Evolutionary conservation across 176 grass and related monocot species (phyloP).

Genomic region (Carex myosuroides): DNA sequence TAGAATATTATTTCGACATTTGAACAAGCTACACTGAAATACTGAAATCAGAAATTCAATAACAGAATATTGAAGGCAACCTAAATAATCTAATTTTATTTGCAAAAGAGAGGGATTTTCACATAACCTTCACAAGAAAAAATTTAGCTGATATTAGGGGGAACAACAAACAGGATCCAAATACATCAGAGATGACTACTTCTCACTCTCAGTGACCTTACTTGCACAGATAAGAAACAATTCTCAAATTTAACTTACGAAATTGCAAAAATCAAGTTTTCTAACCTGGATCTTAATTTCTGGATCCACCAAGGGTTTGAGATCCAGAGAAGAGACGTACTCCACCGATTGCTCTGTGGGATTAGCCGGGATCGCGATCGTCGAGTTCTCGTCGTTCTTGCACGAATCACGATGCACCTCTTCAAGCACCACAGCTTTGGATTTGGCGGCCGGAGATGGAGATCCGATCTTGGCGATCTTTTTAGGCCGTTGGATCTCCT

Average conservation of each 20-base stretch:
- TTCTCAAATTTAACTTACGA: background rate
- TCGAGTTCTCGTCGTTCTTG: constrained; percentile 53
- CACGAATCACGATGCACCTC: constrained; percentile 1
- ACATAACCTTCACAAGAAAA: background rate
- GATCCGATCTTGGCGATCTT: constrained; percentile 59
- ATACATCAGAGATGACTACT: background rate
- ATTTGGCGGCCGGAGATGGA: background rate
- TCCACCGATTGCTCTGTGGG: constrained; percentile 51
- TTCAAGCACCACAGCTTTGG: background rate
- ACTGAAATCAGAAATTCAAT: background rate
- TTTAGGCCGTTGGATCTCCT: constrained; percentile 49
- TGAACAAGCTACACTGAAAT: background rate
- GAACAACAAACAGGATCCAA: background rate
- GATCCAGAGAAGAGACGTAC: constrained; percentile 60
- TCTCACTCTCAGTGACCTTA: background rate
- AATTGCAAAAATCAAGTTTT: background rate
- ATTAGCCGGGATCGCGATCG: background rate
- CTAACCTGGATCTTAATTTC: constrained; percentile 38
- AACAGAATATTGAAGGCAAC: background rate
- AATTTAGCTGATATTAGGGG: background rate
- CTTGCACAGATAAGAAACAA: background rate
- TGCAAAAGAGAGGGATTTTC: too few relatives aligned
- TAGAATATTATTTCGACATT: background rate
- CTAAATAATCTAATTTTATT: background rate
- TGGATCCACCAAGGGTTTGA: constrained; percentile 39